Evolutionary conservation across 768 basidiomycete genomes (phyloP).

Genomic region (Candolleomyces efflorescens): DNA sequence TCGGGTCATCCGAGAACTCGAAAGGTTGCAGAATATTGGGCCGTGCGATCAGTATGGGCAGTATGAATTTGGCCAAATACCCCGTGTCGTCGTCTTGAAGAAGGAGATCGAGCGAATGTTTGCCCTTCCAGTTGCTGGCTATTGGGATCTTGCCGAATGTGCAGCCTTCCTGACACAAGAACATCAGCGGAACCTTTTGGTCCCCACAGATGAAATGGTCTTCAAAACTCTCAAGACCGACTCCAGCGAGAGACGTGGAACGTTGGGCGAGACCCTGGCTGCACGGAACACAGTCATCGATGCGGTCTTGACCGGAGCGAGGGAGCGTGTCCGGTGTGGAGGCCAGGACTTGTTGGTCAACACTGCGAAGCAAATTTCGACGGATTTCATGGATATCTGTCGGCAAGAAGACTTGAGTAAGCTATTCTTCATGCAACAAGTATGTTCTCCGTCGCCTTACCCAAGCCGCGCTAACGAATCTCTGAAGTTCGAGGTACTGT

Average conservation of each 20-base stretch:
- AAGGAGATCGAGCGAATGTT: conserved; percentile 40
- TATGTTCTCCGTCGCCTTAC: conserved; percentile 14
- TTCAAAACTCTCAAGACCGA: conserved; percentile 24
- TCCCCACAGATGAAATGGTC: conserved; percentile 36
- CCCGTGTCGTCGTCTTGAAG: conserved; percentile 40
- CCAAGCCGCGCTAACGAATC: not conserved
- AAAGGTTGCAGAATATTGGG: conserved; percentile 17
- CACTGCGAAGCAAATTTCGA: conserved; percentile 33
- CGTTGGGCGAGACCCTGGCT: conserved; percentile 23
- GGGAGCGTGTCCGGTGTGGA: conserved; percentile 21
- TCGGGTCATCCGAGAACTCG: conserved; percentile 32
- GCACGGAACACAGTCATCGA: conserved; percentile 32
- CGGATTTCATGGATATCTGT: conserved; percentile 46
- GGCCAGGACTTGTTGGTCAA: conserved; percentile 36
- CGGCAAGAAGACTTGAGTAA: conserved; percentile 39
- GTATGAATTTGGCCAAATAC: conserved; percentile 39
- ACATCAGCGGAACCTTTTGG: conserved; percentile 13
- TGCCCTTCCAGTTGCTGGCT: conserved; percentile 44
- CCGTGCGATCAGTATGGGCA: conserved; percentile 14
- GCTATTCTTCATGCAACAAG: conserved; percentile 52
- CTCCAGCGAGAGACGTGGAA: conserved; percentile 4
- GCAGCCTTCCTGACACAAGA: conserved; percentile 23
- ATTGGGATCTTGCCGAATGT: conserved; percentile 44
- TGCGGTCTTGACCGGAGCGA: conserved; percentile 29
- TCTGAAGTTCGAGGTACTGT: conserved; percentile 43